Evolutionary conservation across 2,329 filamentous ascomycete species (phyloP).

Genomic region (Sclerotinia spermophila): DNA sequence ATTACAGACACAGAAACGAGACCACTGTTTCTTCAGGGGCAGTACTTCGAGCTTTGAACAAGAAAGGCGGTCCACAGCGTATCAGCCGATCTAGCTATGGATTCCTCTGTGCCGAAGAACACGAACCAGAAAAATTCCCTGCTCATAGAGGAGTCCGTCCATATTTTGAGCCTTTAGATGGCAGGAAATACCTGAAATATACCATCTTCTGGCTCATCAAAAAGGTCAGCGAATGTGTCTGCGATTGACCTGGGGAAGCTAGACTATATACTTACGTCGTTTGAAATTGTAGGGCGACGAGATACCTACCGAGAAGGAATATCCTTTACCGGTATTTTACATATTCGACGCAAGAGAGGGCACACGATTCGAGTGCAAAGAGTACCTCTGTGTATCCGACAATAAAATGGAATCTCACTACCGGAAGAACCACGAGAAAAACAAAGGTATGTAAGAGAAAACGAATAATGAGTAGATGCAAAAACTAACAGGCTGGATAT

Average conservation of each 20-base stretch:
- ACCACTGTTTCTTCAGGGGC: neutral
- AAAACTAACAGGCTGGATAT: too few species aligned
- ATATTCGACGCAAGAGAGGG: neutral
- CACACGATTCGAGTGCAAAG: too few species aligned
- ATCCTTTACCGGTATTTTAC: neutral
- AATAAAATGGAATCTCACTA: too few species aligned
- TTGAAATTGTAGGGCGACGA: neutral
- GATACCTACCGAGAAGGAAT: neutral
- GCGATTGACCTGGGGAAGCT: neutral
- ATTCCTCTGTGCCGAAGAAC: neutral
- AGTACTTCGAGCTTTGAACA: neutral
- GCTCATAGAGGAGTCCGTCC: neutral
- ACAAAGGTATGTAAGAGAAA: too few species aligned
- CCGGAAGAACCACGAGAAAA: too few species aligned
- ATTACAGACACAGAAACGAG: neutral
- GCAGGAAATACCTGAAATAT: neutral
- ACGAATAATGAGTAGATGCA: too few species aligned
- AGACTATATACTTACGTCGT: neutral
- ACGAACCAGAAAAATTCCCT: neutral
- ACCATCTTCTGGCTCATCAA: neutral
- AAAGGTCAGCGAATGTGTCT: neutral
- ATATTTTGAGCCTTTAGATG: neutral
- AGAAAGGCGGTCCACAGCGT: neutral
- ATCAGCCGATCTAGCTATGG: neutral
- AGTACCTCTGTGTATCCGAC: too few species aligned